Evolutionary conservation across 306 rosid genomes (phyloP).

Genomic region (Biancaea sappan): DNA sequence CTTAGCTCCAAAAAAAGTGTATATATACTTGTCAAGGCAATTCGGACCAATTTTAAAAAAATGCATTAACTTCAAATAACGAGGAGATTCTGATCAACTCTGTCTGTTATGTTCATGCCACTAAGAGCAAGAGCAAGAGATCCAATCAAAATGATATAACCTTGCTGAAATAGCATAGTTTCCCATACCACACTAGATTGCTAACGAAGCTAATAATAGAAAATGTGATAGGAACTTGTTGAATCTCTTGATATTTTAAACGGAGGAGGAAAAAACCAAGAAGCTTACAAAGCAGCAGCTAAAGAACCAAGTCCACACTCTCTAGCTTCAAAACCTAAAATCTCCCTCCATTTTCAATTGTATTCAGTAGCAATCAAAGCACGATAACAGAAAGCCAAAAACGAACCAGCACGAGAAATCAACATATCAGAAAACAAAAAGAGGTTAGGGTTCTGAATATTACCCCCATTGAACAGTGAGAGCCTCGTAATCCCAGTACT

Average conservation of each 20-base stretch:
- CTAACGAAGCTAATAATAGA: not conserved
- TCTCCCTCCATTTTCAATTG: not conserved
- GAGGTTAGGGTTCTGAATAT: conserved; percentile 29
- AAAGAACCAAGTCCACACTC: not conserved
- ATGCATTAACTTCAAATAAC: conserved; percentile 30
- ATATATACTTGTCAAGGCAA: not conserved
- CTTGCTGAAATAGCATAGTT: conserved; percentile 5
- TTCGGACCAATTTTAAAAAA: conserved; percentile 12
- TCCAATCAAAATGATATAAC: conserved; percentile 33
- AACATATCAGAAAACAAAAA: not conserved
- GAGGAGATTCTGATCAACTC: conserved; percentile 11
- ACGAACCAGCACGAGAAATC: not conserved
- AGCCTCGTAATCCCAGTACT: conserved; percentile 94
- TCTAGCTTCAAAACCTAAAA: conserved; percentile 14
- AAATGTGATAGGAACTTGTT: not conserved
- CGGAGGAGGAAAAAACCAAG: not conserved
- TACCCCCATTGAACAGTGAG: conserved; percentile 97
- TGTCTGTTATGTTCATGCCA: conserved; percentile 1
- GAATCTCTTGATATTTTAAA: not conserved
- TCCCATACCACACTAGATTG: not conserved
- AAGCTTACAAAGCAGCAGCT: conserved; percentile 1
- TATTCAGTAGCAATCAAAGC: conserved; percentile 1
- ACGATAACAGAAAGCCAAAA: not conserved
- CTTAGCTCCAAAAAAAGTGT: not conserved
- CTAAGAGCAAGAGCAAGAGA: conserved; percentile 3